Base-by-base conservation (phyloP, 106 monocot genomes). In the Phalaenopsis equestris region DNA sequence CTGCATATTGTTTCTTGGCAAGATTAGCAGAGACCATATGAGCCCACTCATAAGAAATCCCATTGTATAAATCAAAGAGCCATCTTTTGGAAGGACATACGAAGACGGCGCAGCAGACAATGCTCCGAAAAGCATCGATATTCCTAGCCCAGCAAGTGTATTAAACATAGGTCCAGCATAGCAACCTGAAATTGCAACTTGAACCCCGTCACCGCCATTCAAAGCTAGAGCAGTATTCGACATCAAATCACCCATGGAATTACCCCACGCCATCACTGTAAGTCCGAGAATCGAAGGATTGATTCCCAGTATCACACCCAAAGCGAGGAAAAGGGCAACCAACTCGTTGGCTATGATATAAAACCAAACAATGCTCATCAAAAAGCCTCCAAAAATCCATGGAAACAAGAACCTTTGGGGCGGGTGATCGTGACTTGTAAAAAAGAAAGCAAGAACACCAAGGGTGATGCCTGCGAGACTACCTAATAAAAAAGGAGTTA, bases 151-250 rank as follows among this genome's bases (percentile, higher is more conserved):
- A 80, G 89, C 94, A 76, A 99, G 91, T 7, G 90, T 99, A 72
- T 99, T 99, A 76, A 99, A 99, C 90, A 99, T 99, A 0, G 98
- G 98, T 5, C 98, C 98, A 19, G 98, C 98, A 83, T 93, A 99
- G 83, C 94, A 99, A 57, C 98, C 98, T 38, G 94, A 94, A 92
- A 99, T 93, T 11, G 98, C 98, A 83, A 99, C 93, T 80, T 99
- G 98, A 79, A 86, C 87, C 4, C 98, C 89, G 76, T 99, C 98
- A 38, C 90, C 91, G 3, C 94, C 98, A 72, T 91, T 91, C 79
- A 92, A 55, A 2, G 98, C 89, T 79, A 99, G 77, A 67, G 98
- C 89, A 41, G 91, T 87, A 82, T 99, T 99, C 49, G 94, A 94
- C 89, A 94, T 86, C 67, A 99, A 82, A 77, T 99, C 98, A 30